Conservation (phyloP, 2,329 filamentous ascomycete species). For the Paracorniculantispora psalliotae region DNA sequence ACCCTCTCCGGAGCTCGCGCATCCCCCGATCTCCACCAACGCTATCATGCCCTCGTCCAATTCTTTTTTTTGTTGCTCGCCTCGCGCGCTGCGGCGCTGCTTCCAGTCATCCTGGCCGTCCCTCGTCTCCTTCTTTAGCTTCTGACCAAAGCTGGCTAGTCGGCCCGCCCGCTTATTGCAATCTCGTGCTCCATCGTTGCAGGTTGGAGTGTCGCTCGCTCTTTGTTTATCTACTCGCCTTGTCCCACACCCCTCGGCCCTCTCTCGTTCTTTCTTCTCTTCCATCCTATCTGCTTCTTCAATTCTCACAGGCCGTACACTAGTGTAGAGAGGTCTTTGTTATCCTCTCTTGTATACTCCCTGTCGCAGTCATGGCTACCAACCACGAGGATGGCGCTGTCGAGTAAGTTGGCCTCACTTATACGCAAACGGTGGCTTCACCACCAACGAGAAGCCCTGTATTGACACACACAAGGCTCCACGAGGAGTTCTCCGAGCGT, state of each 20-base stretch:
- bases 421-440: conserved; percentile 2
- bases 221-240: conserved; percentile 7
- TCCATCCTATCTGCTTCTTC: background rate
- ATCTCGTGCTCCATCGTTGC: background rate
- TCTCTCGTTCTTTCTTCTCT: background rate
- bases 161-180: conserved; percentile 1
- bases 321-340: background rate
- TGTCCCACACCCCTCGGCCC: background rate
- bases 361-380: conserved; percentile 25
- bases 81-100: too few species aligned
- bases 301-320: background rate
- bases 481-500: conserved; percentile 19
- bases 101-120: background rate
- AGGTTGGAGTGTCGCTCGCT: background rate
- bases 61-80: background rate
- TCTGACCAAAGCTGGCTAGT: background rate
- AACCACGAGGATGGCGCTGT: conserved; percentile 30
- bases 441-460: background rate
- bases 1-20: background rate
- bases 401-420: conserved; percentile 22
- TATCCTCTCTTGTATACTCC: background rate
- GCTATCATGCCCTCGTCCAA: background rate
- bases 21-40: background rate
- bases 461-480: conserved; percentile 13
- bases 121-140: background rate